A percentile compares a stretch with the other conserved stretches of the same genome.
Conservation (phyloP, 164 flowering plant genomes). For the Cinnamomum micranthum region DNA sequence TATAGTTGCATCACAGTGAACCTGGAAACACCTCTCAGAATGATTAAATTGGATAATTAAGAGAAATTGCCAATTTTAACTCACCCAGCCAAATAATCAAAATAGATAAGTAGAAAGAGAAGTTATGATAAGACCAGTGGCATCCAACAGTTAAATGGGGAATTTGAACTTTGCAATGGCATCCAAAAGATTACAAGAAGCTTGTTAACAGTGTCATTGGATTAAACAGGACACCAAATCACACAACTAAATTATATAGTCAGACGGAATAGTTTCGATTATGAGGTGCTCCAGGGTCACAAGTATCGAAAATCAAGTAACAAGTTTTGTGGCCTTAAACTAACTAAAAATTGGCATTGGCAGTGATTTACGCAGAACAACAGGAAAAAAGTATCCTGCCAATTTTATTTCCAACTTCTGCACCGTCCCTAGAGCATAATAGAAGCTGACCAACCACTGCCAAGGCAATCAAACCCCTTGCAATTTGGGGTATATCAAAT, state of each 20-base stretch:
- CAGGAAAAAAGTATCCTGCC: not conserved
- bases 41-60: not conserved
- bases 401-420: not conserved
- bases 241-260: not conserved
- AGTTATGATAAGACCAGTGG: not conserved
- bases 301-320: not conserved
- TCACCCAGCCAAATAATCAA: not conserved
- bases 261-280: not conserved
- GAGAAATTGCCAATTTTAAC: not conserved
- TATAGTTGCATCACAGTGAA: constrained; percentile 94
- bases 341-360: not conserved
- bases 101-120: not conserved
- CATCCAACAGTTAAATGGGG: not conserved
- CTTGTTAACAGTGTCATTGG: not conserved
- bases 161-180: not conserved
- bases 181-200: not conserved
- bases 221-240: not conserved
- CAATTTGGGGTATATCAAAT: no score
- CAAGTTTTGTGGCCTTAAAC: not conserved
- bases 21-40: constrained; percentile 35
- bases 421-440: not conserved
- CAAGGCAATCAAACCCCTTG: no score
- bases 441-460: no score
- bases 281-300: not conserved
- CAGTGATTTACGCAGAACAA: not conserved